phyloP scores from a whole-genome alignment of 768 basidiomycete species.

The Lactarius indigo region DNA sequence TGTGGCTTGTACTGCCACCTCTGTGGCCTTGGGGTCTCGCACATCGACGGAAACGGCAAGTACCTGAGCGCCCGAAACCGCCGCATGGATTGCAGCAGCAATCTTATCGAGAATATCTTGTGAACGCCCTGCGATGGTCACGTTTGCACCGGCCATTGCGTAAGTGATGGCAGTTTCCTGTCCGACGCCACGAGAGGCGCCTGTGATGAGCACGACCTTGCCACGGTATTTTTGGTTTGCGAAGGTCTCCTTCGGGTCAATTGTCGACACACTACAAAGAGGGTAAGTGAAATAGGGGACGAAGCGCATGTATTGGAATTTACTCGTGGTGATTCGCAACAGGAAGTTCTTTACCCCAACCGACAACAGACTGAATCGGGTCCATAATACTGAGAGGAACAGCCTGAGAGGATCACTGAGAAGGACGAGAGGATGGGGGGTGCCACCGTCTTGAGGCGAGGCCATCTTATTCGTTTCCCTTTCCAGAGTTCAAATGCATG shows the following conservation, averaged over 20 bases:
- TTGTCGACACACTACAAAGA: not conserved
- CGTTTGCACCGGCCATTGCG: conserved; percentile 17
- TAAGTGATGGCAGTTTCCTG: conserved; percentile 15
- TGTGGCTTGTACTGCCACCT: too few species aligned
- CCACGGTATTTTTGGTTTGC: conserved; percentile 17
- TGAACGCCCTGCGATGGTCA: conserved; percentile 15
- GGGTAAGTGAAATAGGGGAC: not conserved
- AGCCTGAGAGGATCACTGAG: not conserved
- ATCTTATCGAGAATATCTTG: conserved; percentile 16
- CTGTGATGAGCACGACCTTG: conserved; percentile 1
- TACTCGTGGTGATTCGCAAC: not conserved
- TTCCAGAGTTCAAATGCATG: too few species aligned
- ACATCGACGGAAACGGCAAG: too few species aligned
- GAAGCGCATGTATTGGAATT: not conserved
- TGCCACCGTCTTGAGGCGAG: too few species aligned
- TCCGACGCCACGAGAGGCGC: conserved; percentile 21
- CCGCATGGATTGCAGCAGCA: conserved; percentile 6
- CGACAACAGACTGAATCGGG: not conserved
- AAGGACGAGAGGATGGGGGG: not conserved
- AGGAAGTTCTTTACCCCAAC: not conserved
- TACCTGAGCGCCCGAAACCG: not conserved
- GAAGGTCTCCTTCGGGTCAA: not conserved
- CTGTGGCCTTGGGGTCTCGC: too few species aligned
- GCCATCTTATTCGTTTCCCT: too few species aligned
- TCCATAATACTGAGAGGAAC: not conserved